phyloP scores from a whole-genome alignment of 768 basidiomycete genomes.

The Baorangia bicolor region DNA sequence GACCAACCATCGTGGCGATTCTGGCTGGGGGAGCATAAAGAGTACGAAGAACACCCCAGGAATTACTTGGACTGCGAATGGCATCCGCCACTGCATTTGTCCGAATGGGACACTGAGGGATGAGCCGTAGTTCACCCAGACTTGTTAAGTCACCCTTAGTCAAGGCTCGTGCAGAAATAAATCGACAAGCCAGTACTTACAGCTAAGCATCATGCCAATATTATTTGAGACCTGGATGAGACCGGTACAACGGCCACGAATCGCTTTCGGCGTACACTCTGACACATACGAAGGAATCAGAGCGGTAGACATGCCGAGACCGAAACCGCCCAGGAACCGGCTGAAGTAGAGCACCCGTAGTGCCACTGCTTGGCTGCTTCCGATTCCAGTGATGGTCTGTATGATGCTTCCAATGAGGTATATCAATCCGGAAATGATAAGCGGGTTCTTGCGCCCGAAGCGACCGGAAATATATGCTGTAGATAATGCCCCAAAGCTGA shows the following conservation, averaged over 20 bases:
- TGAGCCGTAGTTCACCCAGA: conserved; percentile 50
- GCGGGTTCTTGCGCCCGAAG: conserved; percentile 47
- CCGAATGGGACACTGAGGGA: conserved; percentile 36
- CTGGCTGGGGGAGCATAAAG: conserved; percentile 49
- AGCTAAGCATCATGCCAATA: conserved; percentile 36
- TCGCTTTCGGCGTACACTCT: conserved; percentile 46
- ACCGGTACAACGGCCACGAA: conserved; percentile 52
- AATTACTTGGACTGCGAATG: conserved; percentile 50
- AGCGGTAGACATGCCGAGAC: conserved; percentile 54
- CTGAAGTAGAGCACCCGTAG: conserved; percentile 44
- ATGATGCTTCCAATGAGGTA: conserved; percentile 50
- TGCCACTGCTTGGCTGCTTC: conserved; percentile 35
- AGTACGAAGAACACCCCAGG: conserved; percentile 50
- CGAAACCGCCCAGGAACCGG: conserved; percentile 60
- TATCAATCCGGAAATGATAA: conserved; percentile 44
- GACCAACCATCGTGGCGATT: conserved; percentile 58
- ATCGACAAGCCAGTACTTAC: conserved; percentile 16
- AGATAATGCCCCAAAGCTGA: conserved; percentile 44
- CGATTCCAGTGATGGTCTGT: conserved; percentile 44
- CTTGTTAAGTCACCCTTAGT: conserved; percentile 21
- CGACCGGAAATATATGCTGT: conserved; percentile 40
- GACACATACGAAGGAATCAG: conserved; percentile 52
- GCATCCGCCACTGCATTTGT: conserved; percentile 54
- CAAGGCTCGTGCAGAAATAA: background rate
- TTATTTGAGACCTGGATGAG: conserved; percentile 37